Evolutionary conservation across 2,329 filamentous ascomycete genomes (phyloP).

Genomic region (Exophiala dermatitidis): DNA sequence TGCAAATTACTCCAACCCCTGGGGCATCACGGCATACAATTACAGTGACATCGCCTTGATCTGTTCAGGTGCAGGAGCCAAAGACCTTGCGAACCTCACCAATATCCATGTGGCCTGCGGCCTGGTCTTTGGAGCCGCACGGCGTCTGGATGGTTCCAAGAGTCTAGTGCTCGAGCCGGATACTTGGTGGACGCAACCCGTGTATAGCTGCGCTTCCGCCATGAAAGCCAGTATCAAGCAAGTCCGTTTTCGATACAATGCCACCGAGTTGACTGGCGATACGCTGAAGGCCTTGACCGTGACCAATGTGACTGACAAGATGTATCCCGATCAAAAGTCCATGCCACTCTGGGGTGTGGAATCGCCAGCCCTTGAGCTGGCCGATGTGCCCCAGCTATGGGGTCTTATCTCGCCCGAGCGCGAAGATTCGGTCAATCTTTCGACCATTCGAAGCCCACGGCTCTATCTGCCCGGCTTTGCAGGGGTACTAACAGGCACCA

Average conservation of each 20-base stretch:
- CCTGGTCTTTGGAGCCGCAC: constrained; percentile 37
- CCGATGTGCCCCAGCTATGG: constrained; percentile 32
- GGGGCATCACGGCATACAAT: constrained; percentile 26
- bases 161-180: constrained; percentile 36
- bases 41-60: constrained; percentile 27
- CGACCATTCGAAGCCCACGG: constrained; percentile 29
- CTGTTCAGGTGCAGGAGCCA: constrained; percentile 31
- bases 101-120: constrained; percentile 39
- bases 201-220: constrained; percentile 42
- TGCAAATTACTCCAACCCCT: constrained; percentile 31
- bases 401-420: constrained; percentile 34
- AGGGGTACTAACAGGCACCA: constrained; percentile 3
- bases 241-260: constrained; percentile 40
- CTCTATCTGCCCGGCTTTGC: constrained; percentile 32
- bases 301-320: constrained; percentile 33
- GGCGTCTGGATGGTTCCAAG: constrained; percentile 32
- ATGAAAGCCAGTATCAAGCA: constrained; percentile 42
- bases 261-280: constrained; percentile 28
- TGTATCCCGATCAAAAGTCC: constrained; percentile 30
- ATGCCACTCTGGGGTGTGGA: constrained; percentile 37
- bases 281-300: constrained; percentile 34
- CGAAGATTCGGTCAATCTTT: constrained; percentile 31
- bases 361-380: constrained; percentile 27
- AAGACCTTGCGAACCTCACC: constrained; percentile 37
- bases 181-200: constrained; percentile 38